Base-by-base conservation (phyloP, 352 stramenopile species). In the Pythium inflatum region DNA sequence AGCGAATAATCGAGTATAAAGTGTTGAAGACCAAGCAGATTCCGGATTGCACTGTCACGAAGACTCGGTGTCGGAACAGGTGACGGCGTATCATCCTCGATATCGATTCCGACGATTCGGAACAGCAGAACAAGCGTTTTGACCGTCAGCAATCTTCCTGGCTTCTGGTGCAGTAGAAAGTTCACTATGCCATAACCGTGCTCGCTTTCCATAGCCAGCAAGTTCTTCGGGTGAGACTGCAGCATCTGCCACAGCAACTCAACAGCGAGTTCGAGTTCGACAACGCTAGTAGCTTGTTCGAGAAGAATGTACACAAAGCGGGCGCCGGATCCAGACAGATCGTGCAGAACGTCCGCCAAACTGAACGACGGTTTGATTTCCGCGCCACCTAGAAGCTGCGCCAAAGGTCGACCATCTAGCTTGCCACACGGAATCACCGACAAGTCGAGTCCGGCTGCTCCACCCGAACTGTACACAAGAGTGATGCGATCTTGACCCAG, bases 131-230 rank as follows among this genome's bases (percentile, higher is more conserved):
- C 31, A 13, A 92, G 59, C 9, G 73, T 73, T 16, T 63, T 78
- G 20, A 46, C 56, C 24, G 18, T 80, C n/a, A 93, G 68, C 11
- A 88, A 36, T 20, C 6, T 46, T 0, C 62, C 50, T 22, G 77
- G 57, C 57, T 93, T 91, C 45, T 88, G 54, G 43, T 90, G 85
- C 12, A 93, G 67, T 11, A 93, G 61, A 49, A 69, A 88, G 46
- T 90, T 91, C 24, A 93, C 70, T 30, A 93, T 76, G 2, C 84
- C 83, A 61, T 93, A 93, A 2, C 85, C 85, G 59, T 88, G 81
- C 57, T 93, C 85, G n/a, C 77, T 55, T 36, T 91, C 83, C 81
- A 93, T 90, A 3, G 80, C 80, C 9, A 70, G 50, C 12, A 91
- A 56, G 54, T 90, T 91, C 20, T 66, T 63, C 6, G 71, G 36